Percentiles rank a stretch among this genome's conserved stretches.
These are phyloP conservation scores for Sanghuangporus weigelae DNA, from an alignment of 1,284 basidiomycete genomes.

Conservation along the genomic window DNA sequence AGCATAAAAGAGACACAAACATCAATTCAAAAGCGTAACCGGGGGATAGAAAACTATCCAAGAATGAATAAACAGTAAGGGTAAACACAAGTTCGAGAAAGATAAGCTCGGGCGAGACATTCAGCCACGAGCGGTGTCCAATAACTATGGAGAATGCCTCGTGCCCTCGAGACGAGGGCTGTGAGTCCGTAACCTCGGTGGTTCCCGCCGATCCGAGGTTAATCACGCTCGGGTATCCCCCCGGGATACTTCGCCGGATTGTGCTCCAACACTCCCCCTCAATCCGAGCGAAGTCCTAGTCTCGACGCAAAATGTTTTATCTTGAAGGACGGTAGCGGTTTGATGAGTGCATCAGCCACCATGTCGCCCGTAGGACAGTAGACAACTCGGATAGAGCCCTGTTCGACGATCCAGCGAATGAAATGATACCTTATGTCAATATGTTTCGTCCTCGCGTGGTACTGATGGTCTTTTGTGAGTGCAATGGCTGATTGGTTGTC, in stretches of 20 bases:
- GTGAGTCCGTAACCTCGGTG: too few relatives aligned
- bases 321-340: slow-evolving; percentile 13
- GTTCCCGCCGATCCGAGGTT: not conserved
- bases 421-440: slow-evolving; percentile 29
- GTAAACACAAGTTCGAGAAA: too few relatives aligned
- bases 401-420: slow-evolving; percentile 19
- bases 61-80: too few relatives aligned
- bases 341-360: slow-evolving; percentile 21
- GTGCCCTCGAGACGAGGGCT: too few relatives aligned
- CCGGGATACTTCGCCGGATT: not conserved
- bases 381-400: slow-evolving; percentile 6
- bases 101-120: too few relatives aligned
- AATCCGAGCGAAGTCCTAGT: slow-evolving; percentile 5
- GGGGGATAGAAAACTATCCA: too few relatives aligned
- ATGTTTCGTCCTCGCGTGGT: slow-evolving; percentile 30
- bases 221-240: not conserved
- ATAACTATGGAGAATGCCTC: too few relatives aligned
- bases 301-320: not conserved
- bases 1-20: too few relatives aligned
- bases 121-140: too few relatives aligned
- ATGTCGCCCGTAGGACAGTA: slow-evolving; percentile 19
- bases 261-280: slow-evolving; percentile 17
- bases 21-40: too few relatives aligned
- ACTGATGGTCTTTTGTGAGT: slow-evolving; percentile 23
- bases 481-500: slow-evolving; percentile 28